phyloP scores from a whole-genome alignment of 768 basidiomycete genomes.

The Leccinum subtestaceum region DNA sequence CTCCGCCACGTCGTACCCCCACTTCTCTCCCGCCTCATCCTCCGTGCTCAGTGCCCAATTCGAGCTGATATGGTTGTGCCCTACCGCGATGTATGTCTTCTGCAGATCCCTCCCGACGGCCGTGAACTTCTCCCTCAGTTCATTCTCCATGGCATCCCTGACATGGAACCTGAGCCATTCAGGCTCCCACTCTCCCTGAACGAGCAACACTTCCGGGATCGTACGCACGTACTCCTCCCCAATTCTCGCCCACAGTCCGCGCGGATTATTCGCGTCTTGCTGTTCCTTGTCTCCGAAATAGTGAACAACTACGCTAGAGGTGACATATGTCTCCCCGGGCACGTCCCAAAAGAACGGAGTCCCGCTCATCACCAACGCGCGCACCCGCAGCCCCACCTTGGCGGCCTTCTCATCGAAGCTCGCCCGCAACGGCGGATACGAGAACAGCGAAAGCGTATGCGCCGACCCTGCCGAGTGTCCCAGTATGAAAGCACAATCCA shows the following conservation, averaged over 20 bases:
- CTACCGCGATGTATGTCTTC: conserved; percentile 39
- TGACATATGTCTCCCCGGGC: conserved; percentile 26
- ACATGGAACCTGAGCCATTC: conserved; percentile 37
- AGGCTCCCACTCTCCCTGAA: conserved; percentile 56
- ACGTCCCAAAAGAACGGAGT: conserved; percentile 42
- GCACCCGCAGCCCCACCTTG: conserved; percentile 31
- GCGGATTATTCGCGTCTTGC: conserved; percentile 41
- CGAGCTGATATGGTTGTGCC: conserved; percentile 65
- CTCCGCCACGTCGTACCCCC: conserved; percentile 48
- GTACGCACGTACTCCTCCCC: conserved; percentile 32
- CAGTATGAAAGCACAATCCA: conserved; percentile 44
- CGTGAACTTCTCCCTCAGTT: conserved; percentile 37
- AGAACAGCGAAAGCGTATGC: conserved; percentile 45
- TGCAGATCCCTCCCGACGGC: conserved; percentile 16
- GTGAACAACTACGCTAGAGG: conserved; percentile 22
- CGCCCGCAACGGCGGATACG: conserved; percentile 31
- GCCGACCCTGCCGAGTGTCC: conserved; percentile 64
- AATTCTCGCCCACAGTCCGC: conserved; percentile 39
- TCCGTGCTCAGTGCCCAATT: conserved; percentile 50
- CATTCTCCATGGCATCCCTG: conserved; percentile 37
- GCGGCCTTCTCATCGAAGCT: conserved; percentile 29
- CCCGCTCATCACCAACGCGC: conserved; percentile 45
- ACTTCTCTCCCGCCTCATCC: conserved; percentile 57
- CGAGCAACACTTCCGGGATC: conserved; percentile 47
- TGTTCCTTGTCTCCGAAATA: conserved; percentile 40